Base-by-base conservation (phyloP, 768 basidiomycete genomes). In the Kwoniella dejecticola region DNA sequence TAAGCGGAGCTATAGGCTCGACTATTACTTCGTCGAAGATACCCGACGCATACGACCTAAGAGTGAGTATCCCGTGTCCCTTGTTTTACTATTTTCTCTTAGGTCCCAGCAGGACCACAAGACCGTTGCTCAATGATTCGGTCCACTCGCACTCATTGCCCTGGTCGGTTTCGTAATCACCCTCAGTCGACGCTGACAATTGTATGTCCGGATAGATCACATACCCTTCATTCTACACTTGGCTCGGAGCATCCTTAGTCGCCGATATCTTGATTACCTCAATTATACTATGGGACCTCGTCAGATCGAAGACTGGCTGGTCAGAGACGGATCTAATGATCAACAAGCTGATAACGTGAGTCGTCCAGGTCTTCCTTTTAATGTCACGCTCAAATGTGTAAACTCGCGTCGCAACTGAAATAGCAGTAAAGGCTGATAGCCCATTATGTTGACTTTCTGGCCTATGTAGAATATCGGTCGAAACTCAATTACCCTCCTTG, bases 261-360 rank as follows among this genome's bases (percentile, higher is more conserved):
- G 36, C 50, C 0, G 60, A 54, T 42, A 8, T 54, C 0, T 46
- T 48, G 38, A 53, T 62, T 30, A 54, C 60, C 21, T 42, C 29
- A 4, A 47, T 55, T 23, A 62, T 62, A 45, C 41, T 50, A 23
- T 52, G 52, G 31, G 15, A 38, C 10, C 27, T 62, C 3, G 52
- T 62, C 36, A 62, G 45, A 24, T 53, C 60, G 10, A 24, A 40
- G 17, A 62, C 60, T n/a, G 60, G 60, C 13, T 62, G 60, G 60
- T 62, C 60, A 54, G 53, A 55, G 12, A 62, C 60, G 23, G 60
- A 62, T 42, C 42, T 47, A 27, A 46, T 62, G 21, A 62, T 62
- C 23, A 47, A 54, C 13, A 62, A 41, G 44, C 38, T 62, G 17
- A 49, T 62, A 5, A 27, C 38, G 60, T 62, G 44, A 55, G 60